phyloP scores from a whole-genome alignment of 2,329 filamentous ascomycete species.

The Paecilomyces sp. region DNA sequence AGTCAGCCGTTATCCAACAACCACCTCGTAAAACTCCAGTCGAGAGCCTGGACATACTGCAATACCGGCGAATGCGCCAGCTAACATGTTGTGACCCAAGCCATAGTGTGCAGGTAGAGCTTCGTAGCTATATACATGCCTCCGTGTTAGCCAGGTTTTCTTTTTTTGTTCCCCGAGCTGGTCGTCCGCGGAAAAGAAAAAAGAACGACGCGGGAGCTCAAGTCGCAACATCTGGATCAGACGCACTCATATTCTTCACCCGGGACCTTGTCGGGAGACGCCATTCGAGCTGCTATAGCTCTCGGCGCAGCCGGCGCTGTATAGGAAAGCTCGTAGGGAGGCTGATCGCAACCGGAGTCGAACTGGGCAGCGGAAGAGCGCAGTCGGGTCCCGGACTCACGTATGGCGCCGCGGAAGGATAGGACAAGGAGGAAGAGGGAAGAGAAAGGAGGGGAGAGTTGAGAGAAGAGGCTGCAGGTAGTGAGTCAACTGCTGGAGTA shows the following conservation, averaged over 20 bases:
- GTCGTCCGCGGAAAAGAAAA: slow-evolving; percentile 4
- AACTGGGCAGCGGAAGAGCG: neutral
- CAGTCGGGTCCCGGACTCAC: neutral
- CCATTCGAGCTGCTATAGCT: slow-evolving; percentile 33
- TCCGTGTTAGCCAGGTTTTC: slow-evolving; percentile 3
- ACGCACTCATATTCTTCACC: slow-evolving; percentile 41
- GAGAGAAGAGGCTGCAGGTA: neutral
- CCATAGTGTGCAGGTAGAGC: slow-evolving; percentile 91
- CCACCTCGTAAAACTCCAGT: slow-evolving; percentile 1
- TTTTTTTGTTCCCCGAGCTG: neutral
- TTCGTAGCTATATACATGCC: slow-evolving; percentile 63
- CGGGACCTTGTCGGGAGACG: slow-evolving; percentile 32
- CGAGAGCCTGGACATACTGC: slow-evolving; percentile 56
- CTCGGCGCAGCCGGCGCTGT: slow-evolving; percentile 27
- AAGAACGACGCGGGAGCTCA: neutral
- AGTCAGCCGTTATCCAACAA: slow-evolving; percentile 16
- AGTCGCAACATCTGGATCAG: slow-evolving; percentile 1
- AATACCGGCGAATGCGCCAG: slow-evolving; percentile 94
- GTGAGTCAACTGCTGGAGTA: slow-evolving; percentile 2
- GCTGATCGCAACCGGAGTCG: neutral
- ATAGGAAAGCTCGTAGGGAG: slow-evolving; percentile 1
- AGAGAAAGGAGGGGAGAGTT: neutral
- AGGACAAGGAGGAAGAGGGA: neutral
- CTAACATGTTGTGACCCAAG: slow-evolving; percentile 86
- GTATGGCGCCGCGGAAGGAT: neutral